phyloP scores from a whole-genome alignment of 2,329 filamentous ascomycete genomes.

The Venturia aucupariae region DNA sequence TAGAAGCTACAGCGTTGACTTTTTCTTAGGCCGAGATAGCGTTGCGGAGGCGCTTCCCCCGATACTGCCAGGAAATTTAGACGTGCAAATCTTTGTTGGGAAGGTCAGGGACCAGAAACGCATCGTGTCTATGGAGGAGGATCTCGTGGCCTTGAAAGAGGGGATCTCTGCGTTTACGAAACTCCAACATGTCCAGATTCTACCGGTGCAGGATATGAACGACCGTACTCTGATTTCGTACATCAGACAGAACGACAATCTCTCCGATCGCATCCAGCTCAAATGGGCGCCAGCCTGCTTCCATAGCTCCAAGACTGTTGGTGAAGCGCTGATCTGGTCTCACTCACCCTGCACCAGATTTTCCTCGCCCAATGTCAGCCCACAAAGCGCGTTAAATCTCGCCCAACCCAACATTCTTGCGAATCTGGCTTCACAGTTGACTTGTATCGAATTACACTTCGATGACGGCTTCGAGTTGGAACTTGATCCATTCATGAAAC shows the following conservation, averaged over 20 bases:
- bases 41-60: slow-evolving; percentile 31
- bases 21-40: slow-evolving; percentile 29
- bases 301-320: slow-evolving; percentile 51
- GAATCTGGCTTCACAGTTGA: slow-evolving; percentile 46
- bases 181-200: slow-evolving; percentile 55
- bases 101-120: slow-evolving; percentile 42
- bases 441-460: slow-evolving; percentile 55
- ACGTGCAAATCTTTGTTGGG: slow-evolving; percentile 33
- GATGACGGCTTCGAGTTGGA: slow-evolving; percentile 50
- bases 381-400: slow-evolving; percentile 47
- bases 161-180: slow-evolving; percentile 50
- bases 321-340: slow-evolving; percentile 46
- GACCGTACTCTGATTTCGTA: slow-evolving; percentile 46
- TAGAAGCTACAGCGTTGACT: slow-evolving; percentile 19
- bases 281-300: slow-evolving; percentile 55
- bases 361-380: slow-evolving; percentile 53
- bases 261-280: slow-evolving; percentile 39
- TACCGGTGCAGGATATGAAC: slow-evolving; percentile 51
- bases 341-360: slow-evolving; percentile 50
- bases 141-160: slow-evolving; percentile 43
- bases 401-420: slow-evolving; percentile 39
- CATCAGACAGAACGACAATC: slow-evolving; percentile 30
- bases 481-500: slow-evolving; percentile 47
- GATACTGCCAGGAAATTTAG: slow-evolving; percentile 27
- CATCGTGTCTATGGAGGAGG: slow-evolving; percentile 42